Conservation (phyloP, 2,329 filamentous ascomycete species). For the Ascochyta viciae-villosae region DNA sequence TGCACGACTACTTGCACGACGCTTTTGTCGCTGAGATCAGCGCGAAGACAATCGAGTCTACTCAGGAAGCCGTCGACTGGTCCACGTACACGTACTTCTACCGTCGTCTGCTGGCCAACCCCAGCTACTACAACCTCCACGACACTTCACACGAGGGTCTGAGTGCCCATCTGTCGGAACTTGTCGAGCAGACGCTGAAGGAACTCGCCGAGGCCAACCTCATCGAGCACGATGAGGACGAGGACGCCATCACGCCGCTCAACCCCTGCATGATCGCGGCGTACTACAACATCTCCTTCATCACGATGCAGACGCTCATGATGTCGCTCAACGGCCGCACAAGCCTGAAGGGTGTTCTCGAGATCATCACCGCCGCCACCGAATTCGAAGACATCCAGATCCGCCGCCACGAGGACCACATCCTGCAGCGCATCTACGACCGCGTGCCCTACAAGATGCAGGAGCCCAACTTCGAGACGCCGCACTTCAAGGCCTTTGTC, state of each 20-base stretch:
- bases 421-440: slow-evolving; percentile 92
- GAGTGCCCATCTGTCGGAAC: slow-evolving; percentile 91
- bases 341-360: slow-evolving; percentile 94
- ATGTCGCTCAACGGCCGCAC: slow-evolving; percentile 87
- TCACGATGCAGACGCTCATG: slow-evolving; percentile 98
- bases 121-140: slow-evolving; percentile 91
- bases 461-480: slow-evolving; percentile 84
- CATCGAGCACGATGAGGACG: slow-evolving; percentile 88
- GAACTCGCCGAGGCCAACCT: slow-evolving; percentile 93
- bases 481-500: slow-evolving; percentile 98
- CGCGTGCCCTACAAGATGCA: slow-evolving; percentile 95
- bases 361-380: slow-evolving; percentile 95
- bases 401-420: slow-evolving; percentile 85
- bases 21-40: slow-evolving; percentile 97
- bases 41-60: slow-evolving; percentile 92
- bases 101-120: slow-evolving; percentile 89
- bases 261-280: slow-evolving; percentile 98
- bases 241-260: slow-evolving; percentile 85
- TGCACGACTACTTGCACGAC: slow-evolving; percentile 91
- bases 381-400: slow-evolving; percentile 97
- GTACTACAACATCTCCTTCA: slow-evolving; percentile 99
- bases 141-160: slow-evolving; percentile 90
- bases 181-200: slow-evolving; percentile 90
- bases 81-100: slow-evolving; percentile 99
- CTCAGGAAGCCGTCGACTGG: slow-evolving; percentile 98